These are phyloP conservation scores for Dimargaris xerosporica DNA, from an alignment of 192 early-diverging fungal species.

Conservation along the genomic window DNA sequence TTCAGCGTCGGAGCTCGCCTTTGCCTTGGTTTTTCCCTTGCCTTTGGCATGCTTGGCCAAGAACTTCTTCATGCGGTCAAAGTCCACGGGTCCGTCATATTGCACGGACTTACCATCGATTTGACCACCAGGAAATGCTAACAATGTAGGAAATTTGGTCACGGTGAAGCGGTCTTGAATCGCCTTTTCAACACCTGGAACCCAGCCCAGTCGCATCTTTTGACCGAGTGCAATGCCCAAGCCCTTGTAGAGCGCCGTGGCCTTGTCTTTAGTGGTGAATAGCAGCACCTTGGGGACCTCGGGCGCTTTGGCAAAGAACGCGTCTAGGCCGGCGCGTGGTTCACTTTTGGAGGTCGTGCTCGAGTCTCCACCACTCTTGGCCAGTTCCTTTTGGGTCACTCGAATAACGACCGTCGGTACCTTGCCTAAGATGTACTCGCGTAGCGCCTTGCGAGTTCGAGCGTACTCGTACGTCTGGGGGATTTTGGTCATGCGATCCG, in stretches of 20 bases:
- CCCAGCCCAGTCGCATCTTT: constrained; percentile 56
- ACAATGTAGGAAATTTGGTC: constrained; percentile 43
- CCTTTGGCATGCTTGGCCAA: constrained; percentile 40
- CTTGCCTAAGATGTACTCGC: constrained; percentile 47
- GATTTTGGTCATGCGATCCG: constrained; percentile 18
- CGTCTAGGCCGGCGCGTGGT: constrained; percentile 23
- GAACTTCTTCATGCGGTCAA: constrained; percentile 40
- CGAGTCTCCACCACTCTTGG: constrained; percentile 21
- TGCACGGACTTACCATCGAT: constrained; percentile 24
- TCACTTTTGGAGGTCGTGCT: constrained; percentile 10
- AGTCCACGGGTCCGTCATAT: constrained; percentile 54
- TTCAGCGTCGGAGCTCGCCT: constrained; percentile 17
- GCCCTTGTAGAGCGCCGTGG: constrained; percentile 75
- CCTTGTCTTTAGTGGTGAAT: constrained; percentile 57
- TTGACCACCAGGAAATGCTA: constrained; percentile 37
- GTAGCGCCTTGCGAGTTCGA: constrained; percentile 55
- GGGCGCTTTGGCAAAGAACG: constrained; percentile 34
- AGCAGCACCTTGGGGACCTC: constrained; percentile 50
- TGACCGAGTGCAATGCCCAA: constrained; percentile 59
- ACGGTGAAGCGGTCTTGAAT: constrained; percentile 41
- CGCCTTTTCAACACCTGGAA: constrained; percentile 32
- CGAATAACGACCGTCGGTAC: constrained; percentile 36
- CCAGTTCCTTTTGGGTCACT: constrained; percentile 4
- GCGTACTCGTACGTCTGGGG: constrained; percentile 53
- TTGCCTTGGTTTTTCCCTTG: constrained; percentile 19